Base-by-base conservation (phyloP, 495 filamentous ascomycete genomes). In the Cryomyces antarcticus region DNA sequence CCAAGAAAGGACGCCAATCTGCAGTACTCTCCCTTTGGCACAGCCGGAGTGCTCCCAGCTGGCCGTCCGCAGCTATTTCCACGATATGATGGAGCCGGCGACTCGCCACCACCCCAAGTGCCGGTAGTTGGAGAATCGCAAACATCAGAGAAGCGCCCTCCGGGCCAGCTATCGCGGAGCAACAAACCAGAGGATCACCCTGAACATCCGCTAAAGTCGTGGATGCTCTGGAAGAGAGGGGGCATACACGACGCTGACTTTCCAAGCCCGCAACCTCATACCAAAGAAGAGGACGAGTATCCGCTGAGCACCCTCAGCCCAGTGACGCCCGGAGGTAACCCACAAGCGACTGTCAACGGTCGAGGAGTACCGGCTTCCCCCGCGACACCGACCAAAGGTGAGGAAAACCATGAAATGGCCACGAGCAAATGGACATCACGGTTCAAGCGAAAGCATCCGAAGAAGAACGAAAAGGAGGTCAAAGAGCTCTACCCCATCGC, bases 401-500 rank as follows among this genome's bases (percentile, higher is more conserved):
- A 36, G 33, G 17, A 2, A 24, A 24, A 24, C 17, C 17, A 40
- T 9, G 9, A 40, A 53, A 52, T 34, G 27, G 41, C 7, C 43
- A 54, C 39, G 38, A 50, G 9, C 50, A 46, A 27, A 37, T 46
- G 17, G 17, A 24, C 2, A 24, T 24, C 17, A 2, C 17, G 17
- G 17, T 24, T 24, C 17, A 24, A 24, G 17, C 17, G 17, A 24
- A 24, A 24, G 17, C 2, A 24, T 24, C 17, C 17, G 17, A 36
- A 36, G 33, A 36, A 36, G 33, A 51, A 52, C 39, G 50, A 47
- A 61, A 33, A 50, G 59, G 30, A 61, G 67, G 10, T 30, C 4
- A 30, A 38, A 29, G 69, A 80, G 34, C 9, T 10, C 12, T 93
- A 93, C 57, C 78, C 80, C 0, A 46, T 67, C 6, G 78, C 84